phyloP scores from a whole-genome alignment of 2,329 filamentous ascomycete genomes.

The Chaetomiaceae sp. region DNA sequence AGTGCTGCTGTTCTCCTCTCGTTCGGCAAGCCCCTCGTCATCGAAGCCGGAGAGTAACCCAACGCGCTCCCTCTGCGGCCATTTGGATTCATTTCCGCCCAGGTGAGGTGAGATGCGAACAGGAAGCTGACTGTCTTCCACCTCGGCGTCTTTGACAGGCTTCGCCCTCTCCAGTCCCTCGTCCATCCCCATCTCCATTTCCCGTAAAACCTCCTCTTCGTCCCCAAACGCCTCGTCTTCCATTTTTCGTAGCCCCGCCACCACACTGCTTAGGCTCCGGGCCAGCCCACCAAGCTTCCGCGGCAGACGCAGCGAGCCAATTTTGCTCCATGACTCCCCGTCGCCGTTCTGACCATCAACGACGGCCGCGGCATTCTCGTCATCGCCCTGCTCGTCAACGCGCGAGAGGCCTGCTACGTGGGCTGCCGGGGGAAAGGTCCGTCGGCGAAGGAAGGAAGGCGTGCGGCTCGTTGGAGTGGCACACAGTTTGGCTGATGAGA shows the following conservation, averaged over 20 bases:
- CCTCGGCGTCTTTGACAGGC: constrained; percentile 3
- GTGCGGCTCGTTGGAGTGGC: constrained; percentile 36
- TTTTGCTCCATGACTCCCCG: constrained; percentile 21
- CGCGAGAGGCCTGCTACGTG: constrained; percentile 37
- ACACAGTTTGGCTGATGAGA: background rate
- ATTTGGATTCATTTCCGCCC: background rate
- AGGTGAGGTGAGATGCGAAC: no score
- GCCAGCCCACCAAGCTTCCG: constrained; percentile 42
- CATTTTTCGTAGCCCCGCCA: constrained; percentile 62
- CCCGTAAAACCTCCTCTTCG: constrained; percentile 66
- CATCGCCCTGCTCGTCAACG: constrained; percentile 41
- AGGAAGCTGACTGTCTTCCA: constrained; percentile 30
- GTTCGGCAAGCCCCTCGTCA: constrained; percentile 54
- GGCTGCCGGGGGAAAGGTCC: constrained; percentile 26
- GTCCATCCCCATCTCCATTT: constrained; percentile 38
- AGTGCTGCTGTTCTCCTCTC: constrained; percentile 39
- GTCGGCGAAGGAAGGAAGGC: constrained; percentile 21
- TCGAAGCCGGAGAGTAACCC: constrained; percentile 55
- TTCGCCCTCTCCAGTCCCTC: constrained; percentile 13
- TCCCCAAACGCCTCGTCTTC: constrained; percentile 67
- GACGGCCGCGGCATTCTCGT: constrained; percentile 35
- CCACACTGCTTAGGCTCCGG: constrained; percentile 66
- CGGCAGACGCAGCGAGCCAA: constrained; percentile 48
- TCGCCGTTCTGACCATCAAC: no score
- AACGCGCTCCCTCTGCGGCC: constrained; percentile 25